Evolutionary conservation across 2,329 filamentous ascomycete species (phyloP), one percentile per base, ranked within the genome.

Genomic region (Neopestalotiopsis clavispora): DNA sequence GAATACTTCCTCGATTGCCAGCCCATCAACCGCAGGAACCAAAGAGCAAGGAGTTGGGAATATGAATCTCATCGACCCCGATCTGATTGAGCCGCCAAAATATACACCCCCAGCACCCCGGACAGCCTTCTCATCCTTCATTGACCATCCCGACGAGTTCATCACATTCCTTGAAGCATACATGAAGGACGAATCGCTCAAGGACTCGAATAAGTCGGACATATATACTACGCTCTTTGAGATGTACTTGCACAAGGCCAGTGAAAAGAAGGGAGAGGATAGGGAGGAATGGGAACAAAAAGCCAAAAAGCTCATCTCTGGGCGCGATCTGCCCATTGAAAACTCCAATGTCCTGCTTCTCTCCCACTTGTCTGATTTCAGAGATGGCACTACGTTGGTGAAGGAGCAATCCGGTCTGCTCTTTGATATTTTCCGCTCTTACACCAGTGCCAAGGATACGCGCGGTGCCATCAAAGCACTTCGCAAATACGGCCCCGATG

Each of bases 341-440:
- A 96, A 94, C 71, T 98, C 96, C 1, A 98, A 97, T 75, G 94
- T 99, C 14, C 87, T 99, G 0, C 85, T 99, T 0, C 87, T 99
- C 2, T 99, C 97, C 0, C 94, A 98, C 76, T 85, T 99, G 3
- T 95, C 95, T 4, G 89, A 94, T 74, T 99, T 98, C 83, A 87
- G 89, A 59, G 94, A 97, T 75, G 96, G 96, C 20, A 97, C 94
- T 0, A 94, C 94, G 1, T 88, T 99, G 1, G 95, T 99, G 67
- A 93, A 95, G 73, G 96, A 99, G 82, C 94, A 98, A 77, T 94
- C 97, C 69, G 94, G 95, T 23, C 87, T 99, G 2, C 88, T 94
- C 57, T 96, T 95, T 68, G 96, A 99, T 80, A 98, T 99, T 69
- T 98, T 99, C 84, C 91, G 96, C 63, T 98, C 95, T 1, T 98